These are phyloP conservation scores for Sordaria brevicollis DNA, from an alignment of 495 filamentous ascomycete genomes.

Conservation along the genomic window DNA sequence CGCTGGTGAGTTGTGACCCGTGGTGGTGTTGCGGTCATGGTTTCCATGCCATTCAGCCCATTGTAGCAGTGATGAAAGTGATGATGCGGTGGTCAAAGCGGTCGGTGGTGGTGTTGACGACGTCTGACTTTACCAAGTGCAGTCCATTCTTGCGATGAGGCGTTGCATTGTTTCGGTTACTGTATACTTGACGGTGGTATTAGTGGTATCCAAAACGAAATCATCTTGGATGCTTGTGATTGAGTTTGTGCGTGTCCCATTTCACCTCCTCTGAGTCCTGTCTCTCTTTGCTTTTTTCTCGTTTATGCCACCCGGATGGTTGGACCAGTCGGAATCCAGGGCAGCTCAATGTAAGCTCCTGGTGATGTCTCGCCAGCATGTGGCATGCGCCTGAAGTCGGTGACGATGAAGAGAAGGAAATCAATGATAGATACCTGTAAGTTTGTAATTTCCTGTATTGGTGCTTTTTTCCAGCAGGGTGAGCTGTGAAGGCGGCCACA, in stretches of 20 bases:
- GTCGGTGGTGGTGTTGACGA: background rate
- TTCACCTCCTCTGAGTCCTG: background rate
- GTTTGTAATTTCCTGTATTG: background rate
- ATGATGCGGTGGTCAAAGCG: background rate
- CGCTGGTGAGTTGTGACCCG: background rate
- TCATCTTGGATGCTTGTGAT: background rate
- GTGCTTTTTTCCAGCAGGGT: background rate
- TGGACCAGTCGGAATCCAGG: background rate
- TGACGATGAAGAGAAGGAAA: background rate
- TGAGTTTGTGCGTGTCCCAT: background rate
- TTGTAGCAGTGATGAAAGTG: background rate
- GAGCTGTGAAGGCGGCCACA: background rate
- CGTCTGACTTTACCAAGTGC: background rate
- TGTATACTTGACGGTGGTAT: background rate
- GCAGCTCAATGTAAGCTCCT: background rate
- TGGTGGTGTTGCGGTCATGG: background rate
- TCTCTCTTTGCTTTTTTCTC: background rate
- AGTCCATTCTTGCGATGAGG: background rate
- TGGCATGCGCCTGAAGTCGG: background rate
- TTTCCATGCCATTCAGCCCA: too few species aligned
- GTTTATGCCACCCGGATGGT: background rate
- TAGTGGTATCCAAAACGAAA: background rate
- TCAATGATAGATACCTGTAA: background rate
- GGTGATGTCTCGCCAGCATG: background rate
- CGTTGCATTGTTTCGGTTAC: background rate